Evolutionary conservation across 805 yeast species (phyloP).

Genomic region (Schwanniomyces pseudopolymorphus): DNA sequence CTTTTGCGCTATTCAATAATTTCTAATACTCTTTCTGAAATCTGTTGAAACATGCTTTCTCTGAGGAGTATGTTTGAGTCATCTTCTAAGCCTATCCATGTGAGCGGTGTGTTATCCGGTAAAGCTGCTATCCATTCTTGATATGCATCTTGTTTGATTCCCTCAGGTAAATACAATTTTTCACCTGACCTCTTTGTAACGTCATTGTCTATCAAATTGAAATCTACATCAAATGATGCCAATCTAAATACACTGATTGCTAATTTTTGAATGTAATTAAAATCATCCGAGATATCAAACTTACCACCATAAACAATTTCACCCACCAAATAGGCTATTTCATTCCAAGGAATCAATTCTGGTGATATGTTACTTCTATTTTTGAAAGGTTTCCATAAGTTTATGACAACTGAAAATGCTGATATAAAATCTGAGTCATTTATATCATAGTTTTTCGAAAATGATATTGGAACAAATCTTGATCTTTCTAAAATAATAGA

Average conservation of each 20-base stretch:
- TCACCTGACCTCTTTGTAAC: slow-evolving; percentile 12
- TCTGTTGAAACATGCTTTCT: slow-evolving; percentile 17
- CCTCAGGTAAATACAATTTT: slow-evolving; percentile 49
- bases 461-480: slow-evolving; percentile 63
- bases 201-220: slow-evolving; percentile 38
- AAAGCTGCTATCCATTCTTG: slow-evolving; percentile 50
- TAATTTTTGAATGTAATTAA: slow-evolving; percentile 28
- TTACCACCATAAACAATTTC: slow-evolving; percentile 69
- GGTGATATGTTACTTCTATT: slow-evolving; percentile 43
- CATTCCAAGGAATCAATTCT: slow-evolving; percentile 53
- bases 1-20: background rate
- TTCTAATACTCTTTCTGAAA: slow-evolving; percentile 11
- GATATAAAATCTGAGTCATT: slow-evolving; percentile 68
- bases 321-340: slow-evolving; percentile 48
- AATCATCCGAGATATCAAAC: slow-evolving; percentile 44
- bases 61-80: slow-evolving; percentile 38
- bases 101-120: slow-evolving; percentile 53
- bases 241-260: slow-evolving; percentile 38
- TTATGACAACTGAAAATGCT: slow-evolving; percentile 44
- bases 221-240: slow-evolving; percentile 40
- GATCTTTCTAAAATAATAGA: slow-evolving; percentile 58
- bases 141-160: slow-evolving; percentile 31
- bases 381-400: slow-evolving; percentile 32
- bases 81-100: slow-evolving; percentile 52
- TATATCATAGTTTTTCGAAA: slow-evolving; percentile 61